Percentiles rank a stretch among this genome's conserved stretches.
phyloP scores from a whole-genome alignment of 1,284 basidiomycete genomes.

The Fistulina hepatica region DNA sequence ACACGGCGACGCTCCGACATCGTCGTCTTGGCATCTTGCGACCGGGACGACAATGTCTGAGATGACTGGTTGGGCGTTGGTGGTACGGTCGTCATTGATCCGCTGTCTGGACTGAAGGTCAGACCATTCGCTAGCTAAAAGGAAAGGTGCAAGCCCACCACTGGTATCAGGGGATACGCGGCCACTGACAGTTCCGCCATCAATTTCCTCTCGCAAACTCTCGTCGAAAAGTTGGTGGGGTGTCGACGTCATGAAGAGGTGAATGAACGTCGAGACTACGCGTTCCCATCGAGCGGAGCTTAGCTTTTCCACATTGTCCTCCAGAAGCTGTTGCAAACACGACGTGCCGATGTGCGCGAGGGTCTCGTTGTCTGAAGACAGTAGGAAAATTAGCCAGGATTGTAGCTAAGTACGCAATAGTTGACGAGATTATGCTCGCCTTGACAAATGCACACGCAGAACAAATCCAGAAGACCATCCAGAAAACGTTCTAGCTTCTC shows the following conservation, averaged over 20 bases:
- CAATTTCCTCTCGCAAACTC: conserved; percentile 70
- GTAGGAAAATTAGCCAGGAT: conserved; percentile 5
- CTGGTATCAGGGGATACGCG: conserved; percentile 18
- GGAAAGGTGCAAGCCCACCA: conserved; percentile 42
- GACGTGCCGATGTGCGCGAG: conserved; percentile 96
- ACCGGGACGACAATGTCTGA: conserved; percentile 18
- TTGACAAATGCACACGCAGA: conserved; percentile 98
- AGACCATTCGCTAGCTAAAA: too few species aligned
- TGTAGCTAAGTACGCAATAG: neutral
- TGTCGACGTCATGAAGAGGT: conserved; percentile 94
- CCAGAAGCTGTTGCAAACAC: conserved; percentile 92
- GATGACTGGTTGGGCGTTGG: too few species aligned
- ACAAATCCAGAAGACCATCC: conserved; percentile 84
- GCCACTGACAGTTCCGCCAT: conserved; percentile 27
- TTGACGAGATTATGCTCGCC: too few species aligned
- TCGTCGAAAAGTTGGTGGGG: conserved; percentile 97
- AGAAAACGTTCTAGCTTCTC: conserved; percentile 84
- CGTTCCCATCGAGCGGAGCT: conserved; percentile 83
- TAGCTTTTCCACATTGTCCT: conserved; percentile 88
- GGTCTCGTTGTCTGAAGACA: conserved; percentile 83
- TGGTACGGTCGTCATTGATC: too few species aligned
- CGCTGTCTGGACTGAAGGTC: conserved; percentile 2
- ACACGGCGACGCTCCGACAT: conserved; percentile 73
- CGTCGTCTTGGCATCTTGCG: conserved; percentile 39
- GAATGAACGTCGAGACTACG: conserved; percentile 89